Conservation (phyloP, 345 rosid genomes). For the Durio zibethinus region DNA sequence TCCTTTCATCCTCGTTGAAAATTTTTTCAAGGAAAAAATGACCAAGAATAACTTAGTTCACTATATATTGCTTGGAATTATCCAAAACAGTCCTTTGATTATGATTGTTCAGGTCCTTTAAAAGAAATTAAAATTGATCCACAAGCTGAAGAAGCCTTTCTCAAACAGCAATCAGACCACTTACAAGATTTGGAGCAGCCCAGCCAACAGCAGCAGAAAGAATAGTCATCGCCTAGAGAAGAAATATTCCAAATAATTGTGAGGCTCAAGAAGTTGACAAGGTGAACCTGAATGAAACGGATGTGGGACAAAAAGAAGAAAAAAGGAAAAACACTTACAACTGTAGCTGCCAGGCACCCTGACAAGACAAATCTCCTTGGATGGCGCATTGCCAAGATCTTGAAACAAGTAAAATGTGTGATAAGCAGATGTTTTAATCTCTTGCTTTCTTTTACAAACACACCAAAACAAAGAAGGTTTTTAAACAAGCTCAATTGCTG, state of each 20-base stretch:
- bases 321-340: slow-evolving; percentile 42
- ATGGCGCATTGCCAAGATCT: slow-evolving; percentile 99
- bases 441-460: neutral
- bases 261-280: slow-evolving; percentile 8
- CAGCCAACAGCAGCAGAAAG: slow-evolving; percentile 80
- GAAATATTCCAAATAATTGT: slow-evolving; percentile 4
- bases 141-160: slow-evolving; percentile 8
- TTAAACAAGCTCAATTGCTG: neutral
- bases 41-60: neutral
- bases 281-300: neutral
- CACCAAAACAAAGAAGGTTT: neutral
- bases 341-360: slow-evolving; percentile 71
- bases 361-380: slow-evolving; percentile 91
- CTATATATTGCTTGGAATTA: neutral
- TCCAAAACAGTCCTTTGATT: neutral
- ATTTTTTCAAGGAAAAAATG: neutral
- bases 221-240: slow-evolving; percentile 80
- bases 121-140: slow-evolving; percentile 4
- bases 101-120: neutral
- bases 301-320: neutral
- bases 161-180: slow-evolving; percentile 20
- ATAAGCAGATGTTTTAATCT: neutral
- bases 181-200: slow-evolving; percentile 95
- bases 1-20: neutral
- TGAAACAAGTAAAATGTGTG: slow-evolving; percentile 14